Evolutionary conservation across 2,329 filamentous ascomycete species (phyloP).

Genomic region (Stachybotrys elegans): DNA sequence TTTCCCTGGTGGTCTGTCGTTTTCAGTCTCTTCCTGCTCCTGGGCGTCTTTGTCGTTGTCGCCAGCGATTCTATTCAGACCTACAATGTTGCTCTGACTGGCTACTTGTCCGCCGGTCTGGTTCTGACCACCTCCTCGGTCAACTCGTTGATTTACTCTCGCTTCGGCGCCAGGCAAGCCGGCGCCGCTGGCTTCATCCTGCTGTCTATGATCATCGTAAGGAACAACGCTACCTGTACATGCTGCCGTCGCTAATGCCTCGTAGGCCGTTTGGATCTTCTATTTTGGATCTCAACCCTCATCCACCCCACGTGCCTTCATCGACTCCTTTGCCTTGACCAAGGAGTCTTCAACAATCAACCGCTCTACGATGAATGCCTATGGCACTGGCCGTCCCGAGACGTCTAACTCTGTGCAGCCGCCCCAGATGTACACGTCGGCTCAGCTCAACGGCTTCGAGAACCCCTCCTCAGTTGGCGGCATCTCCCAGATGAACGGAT

Average conservation of each 20-base stretch:
- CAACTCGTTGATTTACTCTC: constrained; percentile 78
- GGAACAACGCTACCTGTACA: too few relatives aligned
- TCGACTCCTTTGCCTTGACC: constrained; percentile 91
- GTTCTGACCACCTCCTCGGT: constrained; percentile 82
- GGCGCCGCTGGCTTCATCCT: constrained; percentile 90
- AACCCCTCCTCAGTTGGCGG: constrained; percentile 83
- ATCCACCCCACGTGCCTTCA: constrained; percentile 79
- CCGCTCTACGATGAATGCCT: constrained; percentile 67
- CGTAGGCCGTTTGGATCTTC: constrained; percentile 93
- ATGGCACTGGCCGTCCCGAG: constrained; percentile 69
- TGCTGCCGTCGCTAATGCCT: too few relatives aligned
- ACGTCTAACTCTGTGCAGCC: constrained; percentile 73
- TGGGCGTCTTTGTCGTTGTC: constrained; percentile 75
- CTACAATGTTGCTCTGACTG: constrained; percentile 88
- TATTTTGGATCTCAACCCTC: constrained; percentile 94
- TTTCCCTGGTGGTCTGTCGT: constrained; percentile 90
- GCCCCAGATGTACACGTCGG: constrained; percentile 96
- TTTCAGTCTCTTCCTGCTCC: constrained; percentile 79
- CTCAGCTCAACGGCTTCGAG: constrained; percentile 92
- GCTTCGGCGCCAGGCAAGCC: constrained; percentile 71
- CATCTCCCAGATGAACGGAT: constrained; percentile 49
- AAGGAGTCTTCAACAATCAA: constrained; percentile 72
- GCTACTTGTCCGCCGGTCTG: constrained; percentile 77
- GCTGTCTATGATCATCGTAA: constrained; percentile 84
- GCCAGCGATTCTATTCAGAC: constrained; percentile 79